Evolutionary conservation across 352 stramenopile genomes (phyloP).

Genomic region (Phytophthora pluvialis): DNA sequence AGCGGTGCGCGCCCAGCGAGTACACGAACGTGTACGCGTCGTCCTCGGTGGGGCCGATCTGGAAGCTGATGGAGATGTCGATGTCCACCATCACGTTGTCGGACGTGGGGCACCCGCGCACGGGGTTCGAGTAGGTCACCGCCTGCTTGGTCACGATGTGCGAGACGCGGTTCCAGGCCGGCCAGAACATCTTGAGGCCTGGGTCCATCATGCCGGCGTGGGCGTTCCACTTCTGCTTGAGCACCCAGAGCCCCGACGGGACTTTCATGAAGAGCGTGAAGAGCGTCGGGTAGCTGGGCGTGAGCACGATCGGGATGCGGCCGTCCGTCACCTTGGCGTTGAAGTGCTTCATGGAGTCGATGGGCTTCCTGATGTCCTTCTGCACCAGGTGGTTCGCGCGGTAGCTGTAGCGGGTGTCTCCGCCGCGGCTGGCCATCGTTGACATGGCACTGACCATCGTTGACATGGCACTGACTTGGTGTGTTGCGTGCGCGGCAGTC

Average conservation of each 20-base stretch:
- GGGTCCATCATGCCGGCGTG: slow-evolving; percentile 81
- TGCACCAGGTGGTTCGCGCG: slow-evolving; percentile 58
- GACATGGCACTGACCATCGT: not conserved
- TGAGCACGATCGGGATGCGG: slow-evolving; percentile 71
- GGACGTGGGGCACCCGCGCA: slow-evolving; percentile 74
- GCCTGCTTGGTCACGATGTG: slow-evolving; percentile 90
- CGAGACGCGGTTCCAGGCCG: slow-evolving; percentile 77
- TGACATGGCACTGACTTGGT: not conserved
- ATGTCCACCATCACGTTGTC: slow-evolving; percentile 93
- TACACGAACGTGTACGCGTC: slow-evolving; percentile 89
- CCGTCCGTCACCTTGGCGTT: slow-evolving; percentile 60
- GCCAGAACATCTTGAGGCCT: slow-evolving; percentile 83
- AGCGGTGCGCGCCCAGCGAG: slow-evolving; percentile 78
- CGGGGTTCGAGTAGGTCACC: slow-evolving; percentile 79
- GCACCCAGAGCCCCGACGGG: slow-evolving; percentile 75
- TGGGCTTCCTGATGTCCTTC: slow-evolving; percentile 57
- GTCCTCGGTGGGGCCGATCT: slow-evolving; percentile 80
- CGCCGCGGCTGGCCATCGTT: not conserved
- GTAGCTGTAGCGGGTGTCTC: slow-evolving; percentile 30
- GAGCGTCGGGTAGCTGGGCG: slow-evolving; percentile 58
- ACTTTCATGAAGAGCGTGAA: slow-evolving; percentile 64
- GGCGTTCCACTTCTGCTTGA: slow-evolving; percentile 89
- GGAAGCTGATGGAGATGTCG: slow-evolving; percentile 89
- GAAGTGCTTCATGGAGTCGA: slow-evolving; percentile 63
- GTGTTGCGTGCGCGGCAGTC: not conserved